Evolutionary conservation across 2,329 filamentous ascomycete genomes (phyloP).

Genomic region (Pestalotiopsis fici): DNA sequence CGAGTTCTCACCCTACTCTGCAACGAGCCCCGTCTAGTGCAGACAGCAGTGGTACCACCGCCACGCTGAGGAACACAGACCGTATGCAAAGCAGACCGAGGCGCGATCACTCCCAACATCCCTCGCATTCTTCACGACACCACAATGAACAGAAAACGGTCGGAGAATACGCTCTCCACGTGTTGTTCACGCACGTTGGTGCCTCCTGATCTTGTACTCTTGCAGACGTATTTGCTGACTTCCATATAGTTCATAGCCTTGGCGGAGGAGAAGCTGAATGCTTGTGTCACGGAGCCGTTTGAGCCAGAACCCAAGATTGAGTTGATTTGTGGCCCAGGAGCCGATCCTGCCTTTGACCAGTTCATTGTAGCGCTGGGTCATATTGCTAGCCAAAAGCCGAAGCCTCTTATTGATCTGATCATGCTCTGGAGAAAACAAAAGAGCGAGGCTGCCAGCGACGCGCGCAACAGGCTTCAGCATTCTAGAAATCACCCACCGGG

Average conservation of each 20-base stretch:
- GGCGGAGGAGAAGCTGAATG: constrained; percentile 93
- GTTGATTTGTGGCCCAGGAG: constrained; percentile 84
- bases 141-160: constrained; percentile 85
- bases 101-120: constrained; percentile 73
- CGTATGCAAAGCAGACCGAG: constrained; percentile 68
- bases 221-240: constrained; percentile 28
- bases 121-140: constrained; percentile 73
- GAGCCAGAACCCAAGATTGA: constrained; percentile 86
- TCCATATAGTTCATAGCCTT: constrained; percentile 77
- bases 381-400: constrained; percentile 91
- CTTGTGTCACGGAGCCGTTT: constrained; percentile 78
- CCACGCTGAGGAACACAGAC: constrained; percentile 55
- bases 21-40: constrained; percentile 49
- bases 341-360: constrained; percentile 89
- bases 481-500: constrained; percentile 39
- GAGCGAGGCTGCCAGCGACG: constrained; percentile 80
- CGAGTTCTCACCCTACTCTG: constrained; percentile 29
- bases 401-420: constrained; percentile 92
- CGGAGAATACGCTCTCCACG: constrained; percentile 96
- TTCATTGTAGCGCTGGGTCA: constrained; percentile 91
- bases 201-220: neutral
- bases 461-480: constrained; percentile 60
- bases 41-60: constrained; percentile 43
- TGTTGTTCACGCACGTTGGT: constrained; percentile 86
- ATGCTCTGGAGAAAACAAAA: constrained; percentile 98